Evolutionary conservation across 1,284 basidiomycete genomes (phyloP).

Genomic region (Waitea zeae): DNA sequence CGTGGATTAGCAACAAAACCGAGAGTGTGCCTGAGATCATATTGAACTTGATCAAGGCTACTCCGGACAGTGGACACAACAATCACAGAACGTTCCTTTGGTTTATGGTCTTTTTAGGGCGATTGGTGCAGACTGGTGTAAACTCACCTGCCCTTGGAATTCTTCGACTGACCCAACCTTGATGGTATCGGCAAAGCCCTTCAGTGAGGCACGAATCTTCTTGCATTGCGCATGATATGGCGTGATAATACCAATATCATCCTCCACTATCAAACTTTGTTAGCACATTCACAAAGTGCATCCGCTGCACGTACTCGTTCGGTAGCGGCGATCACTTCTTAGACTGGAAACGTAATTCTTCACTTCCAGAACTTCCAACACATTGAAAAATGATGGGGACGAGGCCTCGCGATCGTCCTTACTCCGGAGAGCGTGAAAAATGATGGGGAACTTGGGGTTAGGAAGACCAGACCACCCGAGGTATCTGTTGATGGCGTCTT

Average conservation of each 20-base stretch:
- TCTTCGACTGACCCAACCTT: conserved; percentile 51
- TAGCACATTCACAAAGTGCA: too few relatives aligned
- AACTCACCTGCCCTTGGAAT: conserved; percentile 43
- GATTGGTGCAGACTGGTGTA: neutral
- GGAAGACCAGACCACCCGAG: conserved; percentile 7
- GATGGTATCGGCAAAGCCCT: conserved; percentile 17
- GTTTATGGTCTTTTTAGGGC: neutral
- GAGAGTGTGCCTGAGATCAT: conserved; percentile 36
- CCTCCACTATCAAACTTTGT: conserved; percentile 11
- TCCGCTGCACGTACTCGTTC: conserved; percentile 22
- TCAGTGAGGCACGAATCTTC: conserved; percentile 22
- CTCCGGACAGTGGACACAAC: conserved; percentile 52
- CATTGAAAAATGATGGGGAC: conserved; percentile 52
- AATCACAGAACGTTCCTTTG: conserved; percentile 42
- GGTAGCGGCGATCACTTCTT: conserved; percentile 13
- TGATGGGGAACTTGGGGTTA: conserved; percentile 31
- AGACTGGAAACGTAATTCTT: conserved; percentile 26
- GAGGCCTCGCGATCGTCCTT: conserved; percentile 40
- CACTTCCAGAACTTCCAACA: conserved; percentile 34
- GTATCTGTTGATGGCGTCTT: conserved; percentile 9
- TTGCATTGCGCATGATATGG: conserved; percentile 42
- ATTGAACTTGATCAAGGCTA: conserved; percentile 33
- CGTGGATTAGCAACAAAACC: conserved; percentile 47
- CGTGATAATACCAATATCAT: conserved; percentile 42
- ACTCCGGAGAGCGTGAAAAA: conserved; percentile 42